Evolutionary conservation across 441 rosid species (phyloP), one percentile per base, ranked within the genome.

Genomic region (Euphorbia corollata): DNA sequence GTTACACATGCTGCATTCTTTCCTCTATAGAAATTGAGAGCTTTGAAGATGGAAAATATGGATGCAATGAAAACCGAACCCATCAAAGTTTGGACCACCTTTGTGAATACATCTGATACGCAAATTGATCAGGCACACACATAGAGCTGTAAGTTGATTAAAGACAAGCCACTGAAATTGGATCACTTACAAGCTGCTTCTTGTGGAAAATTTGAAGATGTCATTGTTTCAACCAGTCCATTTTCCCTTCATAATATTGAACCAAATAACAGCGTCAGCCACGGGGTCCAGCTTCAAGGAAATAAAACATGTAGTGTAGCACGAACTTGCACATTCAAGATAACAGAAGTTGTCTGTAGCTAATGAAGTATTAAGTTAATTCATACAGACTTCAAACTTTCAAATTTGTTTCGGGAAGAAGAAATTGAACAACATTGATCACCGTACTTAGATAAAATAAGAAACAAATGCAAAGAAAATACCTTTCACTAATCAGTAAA

Each of bases 161-260:
- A 70, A 65, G 48, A 60, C 58, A 61, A 41, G 51, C 32, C 22
- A 57, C n/a, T 27, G 69, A 51, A 39, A 27, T 34, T 16, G 54
- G 48, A 69, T 45, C 59, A 75, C 91, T 88, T 82, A 93, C 97
- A 81, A 73, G 89, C 87, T 72, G 84, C 79, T 59, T 83, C 82
- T 65, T 77, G 69, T 0, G 96, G 71, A 9, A 90, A 59, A 60
- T 30, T 60, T 65, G 83, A 73, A 71, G 80, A 74, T 68, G 74
- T 80, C 79, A 86, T 65, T 59, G 79, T 81, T 63, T 75, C 87
- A 8, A 74, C 70, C 64, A 88, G 73, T 58, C 79, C 77, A 69
- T 80, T 81, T 81, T 87, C 97, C 84, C 94, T 90, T 71, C 77
- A 82, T 43, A 59, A 73, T 60, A 51, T 61, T 56, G 59, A 79